phyloP scores from a whole-genome alignment of 495 filamentous ascomycete species.

The Hypoxylon rickii region DNA sequence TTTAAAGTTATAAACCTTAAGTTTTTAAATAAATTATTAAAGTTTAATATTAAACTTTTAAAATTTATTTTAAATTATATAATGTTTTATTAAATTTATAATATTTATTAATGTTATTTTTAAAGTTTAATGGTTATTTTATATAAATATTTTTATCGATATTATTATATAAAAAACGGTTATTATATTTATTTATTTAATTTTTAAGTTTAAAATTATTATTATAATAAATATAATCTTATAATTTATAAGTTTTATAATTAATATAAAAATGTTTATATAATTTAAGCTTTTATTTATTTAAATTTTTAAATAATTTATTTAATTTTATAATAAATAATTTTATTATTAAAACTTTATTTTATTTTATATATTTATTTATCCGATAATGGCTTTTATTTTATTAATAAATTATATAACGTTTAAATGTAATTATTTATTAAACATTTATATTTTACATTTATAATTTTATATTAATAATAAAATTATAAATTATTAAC shows the following conservation, averaged over 20 bases:
- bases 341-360: background rate
- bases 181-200: background rate
- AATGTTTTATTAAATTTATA: background rate
- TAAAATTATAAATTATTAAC: no score
- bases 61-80: background rate
- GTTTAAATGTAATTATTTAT: no score
- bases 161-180: background rate
- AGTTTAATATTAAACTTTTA: background rate
- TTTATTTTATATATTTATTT: background rate
- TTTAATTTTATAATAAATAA: background rate
- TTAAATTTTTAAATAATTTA: background rate
- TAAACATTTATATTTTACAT: no score
- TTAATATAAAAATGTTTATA: background rate
- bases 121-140: background rate
- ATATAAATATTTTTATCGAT: background rate
- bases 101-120: background rate
- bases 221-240: background rate
- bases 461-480: no score
- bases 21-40: background rate
- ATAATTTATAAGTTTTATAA: background rate
- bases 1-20: no score
- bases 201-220: background rate
- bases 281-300: background rate
- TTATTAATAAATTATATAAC: no score
- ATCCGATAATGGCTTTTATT: no score